Evolutionary conservation across 768 basidiomycete genomes (phyloP).

Genomic region (Kwoniella dejecticola): DNA sequence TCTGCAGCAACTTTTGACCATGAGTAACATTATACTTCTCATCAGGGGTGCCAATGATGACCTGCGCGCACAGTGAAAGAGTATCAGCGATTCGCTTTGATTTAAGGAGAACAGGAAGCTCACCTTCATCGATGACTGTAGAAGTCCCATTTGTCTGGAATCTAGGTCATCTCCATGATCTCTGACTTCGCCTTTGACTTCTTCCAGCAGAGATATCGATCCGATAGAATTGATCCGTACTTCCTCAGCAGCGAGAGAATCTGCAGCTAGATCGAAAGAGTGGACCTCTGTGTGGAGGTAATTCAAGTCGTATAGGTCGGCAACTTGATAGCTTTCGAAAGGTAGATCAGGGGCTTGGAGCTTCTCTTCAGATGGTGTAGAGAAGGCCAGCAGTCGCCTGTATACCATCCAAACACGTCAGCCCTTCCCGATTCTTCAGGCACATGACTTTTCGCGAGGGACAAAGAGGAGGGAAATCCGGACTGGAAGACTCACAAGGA

Average conservation of each 20-base stretch:
- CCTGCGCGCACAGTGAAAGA: constrained; percentile 63
- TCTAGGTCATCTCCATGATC: too few relatives aligned
- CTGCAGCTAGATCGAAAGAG: constrained; percentile 12
- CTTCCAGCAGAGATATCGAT: constrained; percentile 2
- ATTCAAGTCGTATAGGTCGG: constrained; percentile 18
- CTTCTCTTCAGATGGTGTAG: constrained; percentile 20
- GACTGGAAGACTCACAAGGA: constrained; percentile 79
- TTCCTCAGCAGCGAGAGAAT: constrained; percentile 16
- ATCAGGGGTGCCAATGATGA: constrained; percentile 72
- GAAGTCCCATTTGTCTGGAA: constrained; percentile 6
- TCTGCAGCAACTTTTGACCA: constrained; percentile 8
- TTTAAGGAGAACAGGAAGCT: not conserved
- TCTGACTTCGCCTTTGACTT: not conserved
- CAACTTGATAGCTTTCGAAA: constrained; percentile 10
- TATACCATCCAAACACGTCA: constrained; percentile 27
- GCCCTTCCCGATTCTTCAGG: constrained; percentile 65
- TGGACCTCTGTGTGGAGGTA: constrained; percentile 15
- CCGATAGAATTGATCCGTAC: constrained; percentile 6
- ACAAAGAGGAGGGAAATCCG: too few relatives aligned
- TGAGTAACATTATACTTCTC: constrained; percentile 15
- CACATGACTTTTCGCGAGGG: too few relatives aligned
- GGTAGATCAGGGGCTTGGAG: constrained; percentile 33
- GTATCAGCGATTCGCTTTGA: constrained; percentile 61
- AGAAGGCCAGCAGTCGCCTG: constrained; percentile 17
- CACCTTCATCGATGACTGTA: constrained; percentile 21